Evolutionary conservation across 1,139 yeast species (phyloP), one percentile per base, ranked within the genome.

Genomic region (Yamadazyma dendronema): DNA sequence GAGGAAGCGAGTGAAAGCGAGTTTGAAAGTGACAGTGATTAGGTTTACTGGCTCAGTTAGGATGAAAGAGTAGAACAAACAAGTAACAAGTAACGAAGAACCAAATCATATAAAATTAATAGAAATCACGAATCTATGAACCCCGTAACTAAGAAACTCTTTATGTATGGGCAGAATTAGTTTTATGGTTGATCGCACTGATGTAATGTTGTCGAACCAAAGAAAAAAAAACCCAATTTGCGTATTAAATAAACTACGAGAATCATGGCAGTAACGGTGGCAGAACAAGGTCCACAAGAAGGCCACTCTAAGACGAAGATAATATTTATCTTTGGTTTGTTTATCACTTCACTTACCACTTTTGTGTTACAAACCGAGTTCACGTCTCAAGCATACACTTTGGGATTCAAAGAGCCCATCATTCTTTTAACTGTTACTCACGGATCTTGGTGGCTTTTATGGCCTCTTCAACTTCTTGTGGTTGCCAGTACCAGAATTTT

Each of bases 321-420:
- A 28, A 47, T 65, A 6, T 76, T 77, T 42, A 84, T 88, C 3
- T 68, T 72, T 3, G 54, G 70, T 1, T 73, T 89, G 7, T 79
- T 87, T 42, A 34, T 79, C 4, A 45, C 81, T 6, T 81, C 94
- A 3, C 59, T 87, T 46, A 50, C 77, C 4, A 57, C 88, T 6
- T 88, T 87, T 59, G 89, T 87, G 2, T 54, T 74, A 7, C 96
- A 87, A 56, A 87, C 96, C 0, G 96, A 87, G 58, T 67, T 82
- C 43, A 87, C 95, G 1, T 77, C 89, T 4, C 82, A 81, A 41
- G 72, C 87, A 5, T 84, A 87, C 51, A 65, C 71, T 28, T 58
- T 67, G 3, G 74, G 72, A 7, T 86, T 80, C 55, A 60, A 74
- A 39, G 92, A 86, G 54, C 96, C 96, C 0, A 68, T 85, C 15